Conservation (phyloP, 1,284 basidiomycete genomes). For the Rhodotorula sp. region DNA sequence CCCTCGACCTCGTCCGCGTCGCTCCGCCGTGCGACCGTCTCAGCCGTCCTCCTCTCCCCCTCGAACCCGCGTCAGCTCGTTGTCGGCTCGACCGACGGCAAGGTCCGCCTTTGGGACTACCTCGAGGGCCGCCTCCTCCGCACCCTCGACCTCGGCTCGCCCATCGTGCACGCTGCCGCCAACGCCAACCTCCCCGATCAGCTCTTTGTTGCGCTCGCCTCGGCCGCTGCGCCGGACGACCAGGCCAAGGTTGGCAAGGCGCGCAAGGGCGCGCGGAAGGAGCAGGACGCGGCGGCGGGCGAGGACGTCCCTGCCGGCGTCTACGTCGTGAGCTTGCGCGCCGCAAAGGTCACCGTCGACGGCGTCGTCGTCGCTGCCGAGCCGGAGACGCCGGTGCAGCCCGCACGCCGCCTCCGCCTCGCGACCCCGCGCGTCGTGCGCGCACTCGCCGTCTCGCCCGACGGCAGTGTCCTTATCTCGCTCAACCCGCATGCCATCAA, state of each 20-base stretch:
- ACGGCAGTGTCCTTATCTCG: slow-evolving; percentile 26
- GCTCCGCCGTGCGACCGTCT: slow-evolving; percentile 56
- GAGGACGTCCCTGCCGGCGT: slow-evolving; percentile 42
- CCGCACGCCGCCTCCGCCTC: slow-evolving; percentile 63
- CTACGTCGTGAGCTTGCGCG: slow-evolving; percentile 28
- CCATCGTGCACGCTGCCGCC: slow-evolving; percentile 71
- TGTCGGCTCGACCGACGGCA: slow-evolving; percentile 80
- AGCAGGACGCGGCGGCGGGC: slow-evolving; percentile 26
- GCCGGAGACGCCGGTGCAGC: slow-evolving; percentile 44
- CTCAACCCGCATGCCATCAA: slow-evolving; percentile 33
- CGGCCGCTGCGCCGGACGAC: neutral
- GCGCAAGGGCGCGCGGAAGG: neutral
- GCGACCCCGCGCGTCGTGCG: slow-evolving; percentile 58
- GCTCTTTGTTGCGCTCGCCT: slow-evolving; percentile 59
- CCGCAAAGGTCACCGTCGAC: slow-evolving; percentile 1
- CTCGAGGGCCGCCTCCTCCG: slow-evolving; percentile 78
- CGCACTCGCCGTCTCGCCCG: slow-evolving; percentile 62
- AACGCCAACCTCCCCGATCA: slow-evolving; percentile 67
- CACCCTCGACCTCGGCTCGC: slow-evolving; percentile 67
- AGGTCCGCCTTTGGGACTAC: slow-evolving; percentile 89
- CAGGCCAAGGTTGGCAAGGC: neutral
- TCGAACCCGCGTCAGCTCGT: slow-evolving; percentile 86
- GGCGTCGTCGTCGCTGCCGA: slow-evolving; percentile 52
- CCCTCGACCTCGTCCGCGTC: slow-evolving; percentile 52
- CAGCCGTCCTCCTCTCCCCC: slow-evolving; percentile 76